Evolutionary conservation across 2,329 filamentous ascomycete species (phyloP), one percentile per base, ranked within the genome.

Genomic region (Penicillium corylophilum): DNA sequence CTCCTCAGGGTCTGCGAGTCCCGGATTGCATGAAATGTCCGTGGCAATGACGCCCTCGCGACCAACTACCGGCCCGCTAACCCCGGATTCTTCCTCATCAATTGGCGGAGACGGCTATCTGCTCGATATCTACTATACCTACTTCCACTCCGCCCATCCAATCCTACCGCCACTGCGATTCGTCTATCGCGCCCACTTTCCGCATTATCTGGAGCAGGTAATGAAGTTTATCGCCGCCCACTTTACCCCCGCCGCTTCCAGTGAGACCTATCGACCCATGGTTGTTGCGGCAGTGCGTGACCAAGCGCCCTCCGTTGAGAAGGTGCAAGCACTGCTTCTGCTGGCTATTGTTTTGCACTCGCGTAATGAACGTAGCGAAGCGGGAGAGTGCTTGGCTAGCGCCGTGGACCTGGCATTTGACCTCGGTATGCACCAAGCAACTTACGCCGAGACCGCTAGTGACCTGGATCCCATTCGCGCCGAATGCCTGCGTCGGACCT

Each of bases 401-500:
- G 87, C 85, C 2, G 86, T 91, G 63, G 79, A 84, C 10, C 71
- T 93, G 42, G 89, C 90, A 1, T 74, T 95, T 9, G 83, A 90
- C 50, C 79, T 96, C 22, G 87, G 88, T 0, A 81, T 96, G 71
- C 85, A 95, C 65, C 83, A 82, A 9, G 78, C 82, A 43, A 78
- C 81, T 0, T 95, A 85, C 67, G 86, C 90, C 0, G 72, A 78
- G 0, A 71, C 79, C 5, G 77, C 90, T 61, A 86, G 87, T 15
- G 76, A 79, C 24, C 83, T 83, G 5, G 82, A 87, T 53, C 78
- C 83, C 0, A 77, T 90, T 1, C 68, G 92, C 3, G 89, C 93
- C 66, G 92, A 96, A 71, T 89, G 87, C 67, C 87, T 90, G 82
- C 82, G 90, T 16, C 81, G 92, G 52, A 96, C 91, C 1, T 96